Base-by-base conservation (phyloP, 768 basidiomycete species). In the Porpolomopsis calyptriformis region DNA sequence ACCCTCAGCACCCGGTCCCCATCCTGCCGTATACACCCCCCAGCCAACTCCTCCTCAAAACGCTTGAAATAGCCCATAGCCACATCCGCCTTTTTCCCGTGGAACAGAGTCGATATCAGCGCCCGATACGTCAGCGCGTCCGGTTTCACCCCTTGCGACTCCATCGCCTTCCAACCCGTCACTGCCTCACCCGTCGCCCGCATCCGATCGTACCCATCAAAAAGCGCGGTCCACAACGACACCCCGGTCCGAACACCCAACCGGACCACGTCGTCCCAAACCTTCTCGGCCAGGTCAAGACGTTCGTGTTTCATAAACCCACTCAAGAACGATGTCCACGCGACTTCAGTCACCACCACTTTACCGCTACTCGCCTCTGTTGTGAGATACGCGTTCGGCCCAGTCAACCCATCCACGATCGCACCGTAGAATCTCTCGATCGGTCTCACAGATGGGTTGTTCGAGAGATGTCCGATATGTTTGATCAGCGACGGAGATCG, bases 211-310 rank as follows among this genome's bases (percentile, higher is more conserved):
- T 82, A 80, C 6, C 77, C 76, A 39, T 80, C 74, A 29, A 92
- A 64, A 36, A 88, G 69, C 12, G 78, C 76, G 8, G 76, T 85
- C 87, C 88, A 91, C 40, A 77, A 72, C 22, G 69, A 63, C 7
- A 74, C 60, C 1, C 71, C 71, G n/a, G 80, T 79, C 29, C 48
- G 59, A 29, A 82, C 59, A 1, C 70, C 71, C 18, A 71, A 62
- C 29, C 60, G 53, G 14, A 64, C 44, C 64, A 86, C 73, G 57
- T 87, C 85, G 27, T 73, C 67, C 88, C 88, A 89, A 4, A 88
- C 56, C 19, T 64, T 62, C 36, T 71, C 73, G 2, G 80, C 85
- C 18, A 80, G 60, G 43, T 82, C 78, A 35, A 66, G 65, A 24
- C 73, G 64, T 29, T 72, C 67, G 50, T 71, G 69, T 46, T 68